Evolutionary conservation across 768 basidiomycete genomes (phyloP).

Genomic region (Exsudoporus frostii): DNA sequence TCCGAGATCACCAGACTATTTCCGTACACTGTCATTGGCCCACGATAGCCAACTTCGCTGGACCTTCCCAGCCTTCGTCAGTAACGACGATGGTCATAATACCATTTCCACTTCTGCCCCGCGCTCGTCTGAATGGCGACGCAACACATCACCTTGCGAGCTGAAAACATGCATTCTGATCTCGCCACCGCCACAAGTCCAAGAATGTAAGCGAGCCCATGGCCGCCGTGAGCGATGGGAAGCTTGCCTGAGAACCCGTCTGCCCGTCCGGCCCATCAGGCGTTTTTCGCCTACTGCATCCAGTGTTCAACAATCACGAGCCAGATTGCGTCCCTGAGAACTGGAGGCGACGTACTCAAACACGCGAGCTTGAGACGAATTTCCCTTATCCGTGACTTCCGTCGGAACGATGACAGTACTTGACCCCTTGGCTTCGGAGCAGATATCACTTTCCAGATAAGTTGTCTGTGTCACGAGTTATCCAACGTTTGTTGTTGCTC

Average conservation of each 20-base stretch:
- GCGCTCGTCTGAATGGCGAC: background rate
- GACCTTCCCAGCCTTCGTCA: background rate
- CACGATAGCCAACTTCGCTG: background rate
- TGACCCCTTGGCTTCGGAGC: background rate
- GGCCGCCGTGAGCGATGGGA: conserved; percentile 11
- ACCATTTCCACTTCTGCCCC: background rate
- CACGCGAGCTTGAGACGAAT: background rate
- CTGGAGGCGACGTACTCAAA: background rate
- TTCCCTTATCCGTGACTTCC: background rate
- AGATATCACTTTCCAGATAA: background rate
- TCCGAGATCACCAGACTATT: conserved; percentile 17
- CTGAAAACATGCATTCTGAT: background rate
- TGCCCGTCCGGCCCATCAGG: background rate
- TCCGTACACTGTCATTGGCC: conserved; percentile 7
- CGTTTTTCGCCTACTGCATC: background rate
- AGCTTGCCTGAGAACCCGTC: conserved; percentile 7
- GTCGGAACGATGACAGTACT: conserved; percentile 13
- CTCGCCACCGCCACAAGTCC: background rate
- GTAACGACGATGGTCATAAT: background rate
- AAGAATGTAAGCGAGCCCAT: background rate
- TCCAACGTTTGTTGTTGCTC: background rate
- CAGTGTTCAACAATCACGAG: conserved; percentile 16
- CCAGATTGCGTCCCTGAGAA: conserved; percentile 2
- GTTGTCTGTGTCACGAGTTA: background rate
- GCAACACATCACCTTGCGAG: background rate